Percentiles rank a stretch among this genome's conserved stretches.
These are phyloP conservation scores for Lactifluus piperatus DNA, from an alignment of 768 basidiomycete species.

Conservation along the genomic window DNA sequence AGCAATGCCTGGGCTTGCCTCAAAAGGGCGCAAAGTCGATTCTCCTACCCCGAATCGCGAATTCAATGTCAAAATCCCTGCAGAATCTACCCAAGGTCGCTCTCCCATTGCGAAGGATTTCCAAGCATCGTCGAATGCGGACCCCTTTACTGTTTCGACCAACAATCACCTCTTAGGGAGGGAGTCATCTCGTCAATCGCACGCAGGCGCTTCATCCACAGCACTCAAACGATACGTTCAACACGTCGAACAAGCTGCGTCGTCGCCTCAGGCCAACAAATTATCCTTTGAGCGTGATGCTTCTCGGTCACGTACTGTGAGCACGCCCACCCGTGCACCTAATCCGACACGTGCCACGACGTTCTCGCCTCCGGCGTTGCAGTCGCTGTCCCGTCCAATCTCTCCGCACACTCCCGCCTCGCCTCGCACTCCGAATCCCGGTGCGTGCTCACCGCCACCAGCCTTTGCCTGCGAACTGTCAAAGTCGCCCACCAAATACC, in stretches of 20 bases:
- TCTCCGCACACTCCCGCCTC: background rate
- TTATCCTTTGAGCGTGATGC: background rate
- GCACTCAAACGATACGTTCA: constrained; percentile 17
- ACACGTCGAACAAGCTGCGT: constrained; percentile 12
- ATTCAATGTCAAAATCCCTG: background rate
- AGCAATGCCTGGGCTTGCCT: constrained; percentile 66
- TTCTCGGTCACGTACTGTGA: constrained; percentile 16
- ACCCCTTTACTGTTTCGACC: background rate
- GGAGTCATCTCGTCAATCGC: background rate
- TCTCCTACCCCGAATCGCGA: constrained; percentile 1
- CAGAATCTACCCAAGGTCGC: constrained; percentile 1
- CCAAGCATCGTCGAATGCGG: background rate
- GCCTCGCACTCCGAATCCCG: background rate
- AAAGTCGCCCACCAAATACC: constrained; percentile 9
- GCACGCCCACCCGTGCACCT: constrained; percentile 22
- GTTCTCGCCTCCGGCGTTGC: background rate
- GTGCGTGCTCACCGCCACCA: background rate
- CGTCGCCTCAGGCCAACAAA: background rate
- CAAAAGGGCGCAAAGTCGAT: constrained; percentile 15
- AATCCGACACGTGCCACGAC: background rate
- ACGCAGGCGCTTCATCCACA: background rate
- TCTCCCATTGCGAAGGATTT: constrained; percentile 9
- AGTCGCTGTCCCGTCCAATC: background rate
- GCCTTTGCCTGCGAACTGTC: background rate
- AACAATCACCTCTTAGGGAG: background rate